Percentiles rank a stretch among this genome's conserved stretches.
Conservation (phyloP, 805 yeast genomes). For the Candida adriatica region DNA sequence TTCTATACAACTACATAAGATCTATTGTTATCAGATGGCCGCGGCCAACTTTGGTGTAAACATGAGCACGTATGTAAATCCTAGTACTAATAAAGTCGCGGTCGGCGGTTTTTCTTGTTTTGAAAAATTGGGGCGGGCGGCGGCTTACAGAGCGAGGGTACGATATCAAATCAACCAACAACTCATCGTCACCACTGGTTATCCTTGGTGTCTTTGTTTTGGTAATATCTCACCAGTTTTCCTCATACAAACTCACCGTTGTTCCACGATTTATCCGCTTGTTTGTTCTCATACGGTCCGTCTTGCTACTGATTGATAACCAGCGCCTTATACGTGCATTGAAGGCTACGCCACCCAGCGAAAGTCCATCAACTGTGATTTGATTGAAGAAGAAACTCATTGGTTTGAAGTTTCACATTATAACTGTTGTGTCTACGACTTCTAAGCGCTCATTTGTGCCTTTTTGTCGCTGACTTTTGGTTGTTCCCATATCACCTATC, state of each 20-base stretch:
- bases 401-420: slow-evolving; percentile 9
- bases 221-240: too few species aligned
- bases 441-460: background rate
- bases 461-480: too few species aligned
- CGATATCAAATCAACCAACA: too few species aligned
- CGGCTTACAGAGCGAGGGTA: too few species aligned
- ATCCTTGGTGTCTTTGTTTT: too few species aligned
- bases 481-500: background rate
- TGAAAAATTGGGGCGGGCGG: slow-evolving; percentile 11
- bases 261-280: too few species aligned
- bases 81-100: slow-evolving; percentile 2
- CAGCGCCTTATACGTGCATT: background rate
- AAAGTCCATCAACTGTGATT: slow-evolving; percentile 1
- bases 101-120: slow-evolving; percentile 7
- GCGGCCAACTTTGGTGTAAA: too few species aligned
- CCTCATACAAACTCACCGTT: too few species aligned
- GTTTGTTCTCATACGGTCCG: too few species aligned
- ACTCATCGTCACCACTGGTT: too few species aligned
- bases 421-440: too few species aligned
- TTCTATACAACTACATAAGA: background rate
- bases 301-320: too few species aligned
- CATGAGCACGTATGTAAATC: slow-evolving; percentile 6
- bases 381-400: slow-evolving; percentile 7
- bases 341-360: slow-evolving; percentile 8
- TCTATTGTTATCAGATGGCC: background rate